These are phyloP conservation scores for Flaveria bidentis DNA, from an alignment of 129 eudicot genomes.

Conservation along the genomic window DNA sequence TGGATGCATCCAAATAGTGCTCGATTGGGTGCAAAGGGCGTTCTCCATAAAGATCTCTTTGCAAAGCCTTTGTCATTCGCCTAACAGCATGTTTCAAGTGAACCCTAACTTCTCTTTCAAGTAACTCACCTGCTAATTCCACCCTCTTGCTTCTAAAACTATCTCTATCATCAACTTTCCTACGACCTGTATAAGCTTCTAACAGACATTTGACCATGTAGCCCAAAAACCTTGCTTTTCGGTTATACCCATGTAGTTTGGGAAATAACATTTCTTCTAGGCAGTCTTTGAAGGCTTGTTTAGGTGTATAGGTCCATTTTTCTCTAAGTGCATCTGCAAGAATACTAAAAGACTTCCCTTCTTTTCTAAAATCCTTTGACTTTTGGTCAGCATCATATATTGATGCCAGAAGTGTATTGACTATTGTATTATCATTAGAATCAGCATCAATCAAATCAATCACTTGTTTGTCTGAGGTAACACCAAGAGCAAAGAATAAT, in stretches of 20 bases:
- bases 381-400: constrained; percentile 75
- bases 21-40: constrained; percentile 55
- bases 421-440: constrained; percentile 49
- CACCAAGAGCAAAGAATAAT: constrained; percentile 84
- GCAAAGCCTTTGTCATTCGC: constrained; percentile 77
- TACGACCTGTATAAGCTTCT: constrained; percentile 65
- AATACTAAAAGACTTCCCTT: constrained; percentile 43
- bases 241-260: constrained; percentile 48
- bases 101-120: constrained; percentile 72
- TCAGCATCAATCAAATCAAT: constrained; percentile 62
- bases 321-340: constrained; percentile 36
- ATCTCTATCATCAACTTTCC: constrained; percentile 81
- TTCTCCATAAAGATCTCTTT: constrained; percentile 77
- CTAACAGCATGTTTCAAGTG: constrained; percentile 80
- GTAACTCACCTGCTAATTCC: constrained; percentile 85
- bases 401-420: constrained; percentile 68
- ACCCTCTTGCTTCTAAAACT: constrained; percentile 86
- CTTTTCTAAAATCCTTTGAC: constrained; percentile 60
- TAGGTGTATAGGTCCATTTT: constrained; percentile 55
- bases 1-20: constrained; percentile 81
- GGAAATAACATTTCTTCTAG: constrained; percentile 56
- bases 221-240: constrained; percentile 72
- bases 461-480: constrained; percentile 64
- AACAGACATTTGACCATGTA: constrained; percentile 88
- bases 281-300: constrained; percentile 42